Conservation (phyloP, 257 asterid species). For the Plantago elongata region DNA sequence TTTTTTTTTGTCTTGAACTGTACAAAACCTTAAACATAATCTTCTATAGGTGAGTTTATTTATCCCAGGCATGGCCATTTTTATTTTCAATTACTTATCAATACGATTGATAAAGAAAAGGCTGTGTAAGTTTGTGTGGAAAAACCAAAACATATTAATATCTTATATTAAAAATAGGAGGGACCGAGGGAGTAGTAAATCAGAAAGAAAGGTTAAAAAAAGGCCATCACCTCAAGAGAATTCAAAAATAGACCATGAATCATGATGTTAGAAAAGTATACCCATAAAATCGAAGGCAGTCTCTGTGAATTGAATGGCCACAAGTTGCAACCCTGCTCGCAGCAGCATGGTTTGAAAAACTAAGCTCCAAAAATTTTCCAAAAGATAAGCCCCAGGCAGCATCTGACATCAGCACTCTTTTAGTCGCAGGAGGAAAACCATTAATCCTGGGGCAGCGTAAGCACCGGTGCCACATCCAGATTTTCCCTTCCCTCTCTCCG, state of each 20-base stretch:
- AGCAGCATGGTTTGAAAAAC: constrained; percentile 84
- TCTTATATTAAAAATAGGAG: too few relatives aligned
- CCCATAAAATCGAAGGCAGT: constrained; percentile 86
- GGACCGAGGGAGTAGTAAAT: not conserved
- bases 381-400: constrained; percentile 80
- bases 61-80: too few relatives aligned
- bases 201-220: constrained; percentile 1
- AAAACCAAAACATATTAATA: too few relatives aligned
- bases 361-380: constrained; percentile 73
- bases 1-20: too few relatives aligned
- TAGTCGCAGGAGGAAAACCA: constrained; percentile 68
- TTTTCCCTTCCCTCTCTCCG: constrained; percentile 62
- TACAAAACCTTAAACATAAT: too few relatives aligned
- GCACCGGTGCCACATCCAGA: constrained; percentile 95
- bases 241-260: constrained; percentile 1
- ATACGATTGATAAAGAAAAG: too few relatives aligned
- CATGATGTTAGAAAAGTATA: constrained; percentile 19
- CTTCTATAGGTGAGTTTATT: too few relatives aligned
- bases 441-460: constrained; percentile 62
- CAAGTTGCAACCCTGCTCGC: constrained; percentile 81
- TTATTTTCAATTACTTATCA: too few relatives aligned
- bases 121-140: too few relatives aligned
- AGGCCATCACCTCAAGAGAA: constrained; percentile 8
- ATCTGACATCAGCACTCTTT: constrained; percentile 66
- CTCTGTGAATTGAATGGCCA: constrained; percentile 85